phyloP scores from a whole-genome alignment of 2,329 filamentous ascomycete genomes.

The Fusarium pseudograminearum region DNA sequence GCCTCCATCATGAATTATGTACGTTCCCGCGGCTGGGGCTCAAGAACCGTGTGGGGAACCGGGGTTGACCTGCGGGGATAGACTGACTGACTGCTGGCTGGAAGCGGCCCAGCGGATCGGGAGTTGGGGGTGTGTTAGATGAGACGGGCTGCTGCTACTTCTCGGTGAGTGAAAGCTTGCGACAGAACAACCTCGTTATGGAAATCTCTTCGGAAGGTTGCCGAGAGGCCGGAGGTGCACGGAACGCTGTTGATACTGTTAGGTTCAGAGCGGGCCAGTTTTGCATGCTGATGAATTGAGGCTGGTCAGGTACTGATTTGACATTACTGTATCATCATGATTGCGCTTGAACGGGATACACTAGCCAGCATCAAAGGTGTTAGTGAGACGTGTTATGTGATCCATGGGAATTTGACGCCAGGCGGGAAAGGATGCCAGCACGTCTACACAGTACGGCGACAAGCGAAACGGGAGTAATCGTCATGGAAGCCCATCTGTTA shows the following conservation, averaged over 20 bases:
- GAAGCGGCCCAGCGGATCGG: slow-evolving; percentile 47
- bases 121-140: slow-evolving; percentile 28
- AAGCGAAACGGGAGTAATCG: slow-evolving; percentile 27
- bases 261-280: slow-evolving; percentile 15
- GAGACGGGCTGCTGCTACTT: slow-evolving; percentile 16
- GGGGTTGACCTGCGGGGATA: slow-evolving; percentile 31
- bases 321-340: slow-evolving; percentile 13
- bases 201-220: slow-evolving; percentile 44
- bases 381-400: slow-evolving; percentile 16
- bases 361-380: slow-evolving; percentile 15
- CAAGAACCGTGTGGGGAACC: slow-evolving; percentile 37
- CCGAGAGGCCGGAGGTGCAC: slow-evolving; percentile 47
- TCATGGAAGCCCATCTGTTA: background rate
- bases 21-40: slow-evolving; percentile 42
- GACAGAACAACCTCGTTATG: slow-evolving; percentile 23
- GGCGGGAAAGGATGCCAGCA: slow-evolving; percentile 3
- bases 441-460: background rate
- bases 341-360: slow-evolving; percentile 4
- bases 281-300: slow-evolving; percentile 22
- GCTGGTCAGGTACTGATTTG: slow-evolving; percentile 11
- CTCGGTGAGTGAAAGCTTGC: slow-evolving; percentile 24
- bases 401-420: slow-evolving; percentile 29
- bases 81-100: slow-evolving; percentile 11
- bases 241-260: slow-evolving; percentile 39
- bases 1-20: slow-evolving; percentile 41